Evolutionary conservation across 495 filamentous ascomycete species (phyloP), one percentile per base, ranked within the genome.

Genomic region (Penicillium cataractarum): DNA sequence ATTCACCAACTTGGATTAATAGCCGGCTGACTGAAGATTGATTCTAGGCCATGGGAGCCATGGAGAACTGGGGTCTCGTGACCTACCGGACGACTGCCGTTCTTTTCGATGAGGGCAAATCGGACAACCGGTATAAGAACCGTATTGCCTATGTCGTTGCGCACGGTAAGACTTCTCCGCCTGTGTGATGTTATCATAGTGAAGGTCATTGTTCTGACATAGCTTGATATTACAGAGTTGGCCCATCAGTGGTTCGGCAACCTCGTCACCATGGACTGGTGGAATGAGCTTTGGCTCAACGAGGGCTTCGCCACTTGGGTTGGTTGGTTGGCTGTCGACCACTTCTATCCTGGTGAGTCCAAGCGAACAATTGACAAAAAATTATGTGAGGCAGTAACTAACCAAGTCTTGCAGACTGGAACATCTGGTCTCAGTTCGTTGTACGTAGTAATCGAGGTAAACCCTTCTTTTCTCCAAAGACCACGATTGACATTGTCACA

Each of bases 181-280:
- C 27, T 29, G 7, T 17, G 9, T 39, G n/a, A 22, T 1, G n/a
- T 22, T 13, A 22, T 35, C 22, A 12, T 19, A 54, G 27, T 13
- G 51, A 35, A 26, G n/a, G 8, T 17, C 33, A 6, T 17, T 51
- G 32, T 44, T 62, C 33, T 70, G 42, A 67, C 53, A 55, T 63
- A 2, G 46, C 9, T 9, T 13, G 22, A 6, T 10, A 52, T 61
- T 4, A 46, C 33, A 85, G 93, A 99, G 71, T 80, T 99, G 49
- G 95, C 95, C 31, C 95, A 99, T 75, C 95, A 98, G 78, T 99
- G 95, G 95, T 99, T 97, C 70, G 95, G 95, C 32, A 97, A 99
- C 71, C 85, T 97, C 19, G 95, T 97, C 19, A 85, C 83, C 2
- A 83, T 85, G 80, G 85, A 88, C 65, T 90, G 86, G 85, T 97